These are phyloP conservation scores for Rhodotorula sp. DNA, from an alignment of 1,284 basidiomycete species.

Conservation along the genomic window DNA sequence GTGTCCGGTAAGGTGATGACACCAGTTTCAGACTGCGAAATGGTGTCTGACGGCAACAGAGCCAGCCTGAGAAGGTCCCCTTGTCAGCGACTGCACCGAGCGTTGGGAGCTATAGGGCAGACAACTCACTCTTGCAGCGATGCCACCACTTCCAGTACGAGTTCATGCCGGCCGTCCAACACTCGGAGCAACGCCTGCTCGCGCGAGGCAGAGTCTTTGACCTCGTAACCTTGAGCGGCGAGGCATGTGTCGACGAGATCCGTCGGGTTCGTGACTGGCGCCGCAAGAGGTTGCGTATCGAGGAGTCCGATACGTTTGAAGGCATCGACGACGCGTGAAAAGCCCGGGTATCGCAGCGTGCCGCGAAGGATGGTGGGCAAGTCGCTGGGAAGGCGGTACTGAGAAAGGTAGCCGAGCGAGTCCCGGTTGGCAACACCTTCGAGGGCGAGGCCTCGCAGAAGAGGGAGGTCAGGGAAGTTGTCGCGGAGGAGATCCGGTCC, in stretches of 20 bases:
- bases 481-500: constrained; percentile 60
- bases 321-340: constrained; percentile 69
- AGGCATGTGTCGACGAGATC: constrained; percentile 45
- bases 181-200: neutral
- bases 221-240: constrained; percentile 22
- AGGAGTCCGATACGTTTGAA: constrained; percentile 74
- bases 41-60: constrained; percentile 52
- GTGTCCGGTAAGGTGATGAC: constrained; percentile 56
- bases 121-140: constrained; percentile 18
- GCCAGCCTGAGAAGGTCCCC: constrained; percentile 48
- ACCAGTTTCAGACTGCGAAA: constrained; percentile 34
- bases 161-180: neutral
- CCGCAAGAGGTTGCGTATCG: constrained; percentile 50
- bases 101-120: neutral
- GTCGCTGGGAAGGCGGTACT: constrained; percentile 64
- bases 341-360: constrained; percentile 86
- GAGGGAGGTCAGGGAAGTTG: constrained; percentile 64
- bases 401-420: constrained; percentile 70
- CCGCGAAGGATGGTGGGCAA: constrained; percentile 75
- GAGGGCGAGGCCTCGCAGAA: constrained; percentile 67
- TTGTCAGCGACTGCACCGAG: neutral
- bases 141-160: neutral
- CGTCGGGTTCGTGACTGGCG: constrained; percentile 35
- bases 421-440: constrained; percentile 89
- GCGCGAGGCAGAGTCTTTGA: constrained; percentile 4